phyloP scores from a whole-genome alignment of 2,329 filamentous ascomycete genomes.

The Neonectria sp. region DNA sequence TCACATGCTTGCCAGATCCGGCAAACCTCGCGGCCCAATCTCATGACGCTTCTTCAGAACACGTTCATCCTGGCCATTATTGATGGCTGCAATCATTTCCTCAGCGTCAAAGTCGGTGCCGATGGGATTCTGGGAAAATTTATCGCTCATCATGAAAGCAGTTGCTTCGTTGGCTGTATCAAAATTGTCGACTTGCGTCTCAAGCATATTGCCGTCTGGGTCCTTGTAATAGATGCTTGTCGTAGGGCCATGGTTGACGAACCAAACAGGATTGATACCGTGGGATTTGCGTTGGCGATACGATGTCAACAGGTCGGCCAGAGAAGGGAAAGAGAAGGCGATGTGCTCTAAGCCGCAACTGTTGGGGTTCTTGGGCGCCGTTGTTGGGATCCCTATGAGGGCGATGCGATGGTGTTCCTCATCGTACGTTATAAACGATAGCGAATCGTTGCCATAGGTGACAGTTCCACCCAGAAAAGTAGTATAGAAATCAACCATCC shows the following conservation, averaged over 20 bases:
- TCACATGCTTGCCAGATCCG: neutral
- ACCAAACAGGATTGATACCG: slow-evolving; percentile 16
- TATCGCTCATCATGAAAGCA: slow-evolving; percentile 10
- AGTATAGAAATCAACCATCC: slow-evolving; percentile 6
- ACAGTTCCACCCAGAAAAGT: neutral
- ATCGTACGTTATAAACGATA: slow-evolving; percentile 7
- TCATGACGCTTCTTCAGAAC: neutral
- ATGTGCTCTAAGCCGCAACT: neutral
- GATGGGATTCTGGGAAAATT: slow-evolving; percentile 18
- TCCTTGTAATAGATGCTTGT: slow-evolving; percentile 29
- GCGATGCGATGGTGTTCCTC: slow-evolving; percentile 9
- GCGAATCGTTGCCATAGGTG: neutral
- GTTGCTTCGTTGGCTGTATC: slow-evolving; percentile 16
- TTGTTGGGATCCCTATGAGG: neutral
- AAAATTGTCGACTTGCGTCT: slow-evolving; percentile 29
- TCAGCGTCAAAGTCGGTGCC: slow-evolving; percentile 21
- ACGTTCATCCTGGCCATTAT: neutral
- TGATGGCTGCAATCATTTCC: neutral
- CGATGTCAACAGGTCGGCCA: neutral
- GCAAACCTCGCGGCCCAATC: neutral
- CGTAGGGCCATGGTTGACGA: slow-evolving; percentile 25
- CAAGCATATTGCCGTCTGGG: slow-evolving; percentile 24
- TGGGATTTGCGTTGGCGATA: neutral
- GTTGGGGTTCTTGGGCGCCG: neutral
- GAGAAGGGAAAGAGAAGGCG: neutral